Percentiles rank a stretch among this genome's conserved stretches.
Evolutionary conservation across 331 rosid species (phyloP).

Genomic region (Acacia concinna): DNA sequence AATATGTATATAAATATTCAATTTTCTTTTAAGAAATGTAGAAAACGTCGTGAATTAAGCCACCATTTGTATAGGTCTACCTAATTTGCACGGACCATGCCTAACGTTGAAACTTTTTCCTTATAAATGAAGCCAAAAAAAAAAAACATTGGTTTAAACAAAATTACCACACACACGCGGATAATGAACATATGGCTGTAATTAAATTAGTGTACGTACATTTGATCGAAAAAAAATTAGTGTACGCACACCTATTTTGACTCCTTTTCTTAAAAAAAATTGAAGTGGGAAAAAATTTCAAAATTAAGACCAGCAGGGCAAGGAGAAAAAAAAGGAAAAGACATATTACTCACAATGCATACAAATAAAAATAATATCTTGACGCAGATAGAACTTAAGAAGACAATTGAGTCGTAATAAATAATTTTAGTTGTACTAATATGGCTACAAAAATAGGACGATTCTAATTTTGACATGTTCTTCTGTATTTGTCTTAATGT

Average conservation of each 20-base stretch:
- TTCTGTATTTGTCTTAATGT: background rate
- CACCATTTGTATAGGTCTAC: background rate
- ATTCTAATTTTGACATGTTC: background rate
- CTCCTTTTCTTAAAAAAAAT: background rate
- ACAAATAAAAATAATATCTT: background rate
- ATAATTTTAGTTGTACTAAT: background rate
- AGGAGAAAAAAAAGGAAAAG: background rate
- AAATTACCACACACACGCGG: background rate
- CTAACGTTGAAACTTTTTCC: background rate
- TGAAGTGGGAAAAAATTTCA: background rate
- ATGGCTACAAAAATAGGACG: background rate
- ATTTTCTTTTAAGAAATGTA: background rate
- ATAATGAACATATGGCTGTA: background rate
- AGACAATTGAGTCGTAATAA: background rate
- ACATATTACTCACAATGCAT: too few species aligned
- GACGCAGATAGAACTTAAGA: background rate
- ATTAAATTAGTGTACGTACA: background rate
- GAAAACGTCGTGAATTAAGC: background rate
- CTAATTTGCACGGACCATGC: background rate
- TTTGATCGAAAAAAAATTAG: too few species aligned
- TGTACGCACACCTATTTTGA: background rate
- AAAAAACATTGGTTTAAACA: background rate
- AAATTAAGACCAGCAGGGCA: background rate
- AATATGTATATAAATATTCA: background rate
- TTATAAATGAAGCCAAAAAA: background rate